phyloP scores from a whole-genome alignment of 2,329 filamentous ascomycete genomes.

The Sporothrix globosa region DNA sequence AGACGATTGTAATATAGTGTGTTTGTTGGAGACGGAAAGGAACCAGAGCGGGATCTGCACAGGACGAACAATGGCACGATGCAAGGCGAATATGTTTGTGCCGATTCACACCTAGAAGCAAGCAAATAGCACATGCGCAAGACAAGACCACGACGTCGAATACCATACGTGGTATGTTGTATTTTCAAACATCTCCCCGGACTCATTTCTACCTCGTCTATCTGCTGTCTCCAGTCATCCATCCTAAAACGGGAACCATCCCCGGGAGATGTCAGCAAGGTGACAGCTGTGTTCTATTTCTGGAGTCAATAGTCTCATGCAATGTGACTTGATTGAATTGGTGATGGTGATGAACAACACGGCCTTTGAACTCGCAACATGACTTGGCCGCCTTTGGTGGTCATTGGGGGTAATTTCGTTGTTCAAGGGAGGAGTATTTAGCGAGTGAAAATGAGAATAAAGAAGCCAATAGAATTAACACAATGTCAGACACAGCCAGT shows the following conservation, averaged over 20 bases:
- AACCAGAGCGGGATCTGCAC: background rate
- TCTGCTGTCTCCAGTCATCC: background rate
- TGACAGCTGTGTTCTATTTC: slow-evolving; percentile 23
- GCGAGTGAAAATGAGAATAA: background rate
- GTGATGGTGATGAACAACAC: background rate
- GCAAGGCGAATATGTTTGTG: background rate
- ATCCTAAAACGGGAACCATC: background rate
- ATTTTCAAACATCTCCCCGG: background rate
- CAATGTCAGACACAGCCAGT: background rate
- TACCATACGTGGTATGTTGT: background rate
- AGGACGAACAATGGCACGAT: background rate
- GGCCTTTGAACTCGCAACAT: background rate
- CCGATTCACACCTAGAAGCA: background rate
- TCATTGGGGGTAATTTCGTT: background rate
- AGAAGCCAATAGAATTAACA: slow-evolving; percentile 7
- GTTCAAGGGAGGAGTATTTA: background rate
- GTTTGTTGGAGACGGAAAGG: background rate
- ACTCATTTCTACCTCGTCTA: too few relatives aligned
- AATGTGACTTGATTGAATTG: slow-evolving; percentile 13
- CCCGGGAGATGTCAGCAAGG: background rate
- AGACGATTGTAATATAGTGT: background rate
- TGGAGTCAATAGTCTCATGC: slow-evolving; percentile 8
- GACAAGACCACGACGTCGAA: background rate
- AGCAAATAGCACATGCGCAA: background rate
- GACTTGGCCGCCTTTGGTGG: background rate